These are phyloP conservation scores for Pseudogymnoascus pannorum DNA, from an alignment of 2,329 filamentous ascomycete species.

Conservation along the genomic window DNA sequence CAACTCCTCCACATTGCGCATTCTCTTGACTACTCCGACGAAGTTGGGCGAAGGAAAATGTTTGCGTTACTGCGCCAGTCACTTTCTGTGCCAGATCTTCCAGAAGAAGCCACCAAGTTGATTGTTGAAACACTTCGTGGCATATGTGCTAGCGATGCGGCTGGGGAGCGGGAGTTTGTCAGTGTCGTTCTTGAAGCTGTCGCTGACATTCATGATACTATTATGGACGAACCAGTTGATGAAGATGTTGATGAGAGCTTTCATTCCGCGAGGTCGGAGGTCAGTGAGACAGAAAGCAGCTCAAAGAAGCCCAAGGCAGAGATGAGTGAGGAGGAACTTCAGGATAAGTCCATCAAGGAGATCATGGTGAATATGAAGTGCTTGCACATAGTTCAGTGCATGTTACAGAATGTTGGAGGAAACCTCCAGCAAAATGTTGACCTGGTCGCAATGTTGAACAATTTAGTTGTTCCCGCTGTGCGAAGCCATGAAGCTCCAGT, in stretches of 20 bases:
- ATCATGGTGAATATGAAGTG: constrained; percentile 99
- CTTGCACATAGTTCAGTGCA: constrained; percentile 92
- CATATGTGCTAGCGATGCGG: constrained; percentile 68
- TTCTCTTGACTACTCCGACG: constrained; percentile 94
- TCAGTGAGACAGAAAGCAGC: constrained; percentile 57
- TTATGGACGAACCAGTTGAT: constrained; percentile 60
- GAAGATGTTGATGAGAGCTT: constrained; percentile 75
- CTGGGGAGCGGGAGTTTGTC: constrained; percentile 76
- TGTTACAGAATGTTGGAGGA: constrained; percentile 87
- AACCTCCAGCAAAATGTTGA: constrained; percentile 84
- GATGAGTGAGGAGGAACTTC: constrained; percentile 56
- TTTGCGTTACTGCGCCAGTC: constrained; percentile 82
- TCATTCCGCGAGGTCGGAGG: constrained; percentile 82
- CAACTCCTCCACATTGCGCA: constrained; percentile 88
- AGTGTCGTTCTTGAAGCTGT: constrained; percentile 86
- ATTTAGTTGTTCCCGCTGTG: constrained; percentile 89
- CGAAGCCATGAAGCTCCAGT: constrained; percentile 89
- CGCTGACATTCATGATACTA: constrained; percentile 92
- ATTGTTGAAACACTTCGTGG: constrained; percentile 73
- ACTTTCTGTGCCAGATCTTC: constrained; percentile 76
- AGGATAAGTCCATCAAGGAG: constrained; percentile 73
- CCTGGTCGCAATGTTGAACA: constrained; percentile 96
- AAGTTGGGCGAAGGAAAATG: constrained; percentile 93
- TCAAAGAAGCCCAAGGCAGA: constrained; percentile 37
- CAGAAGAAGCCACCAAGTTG: constrained; percentile 87